These are phyloP conservation scores for Zangia roseola DNA, from an alignment of 768 basidiomycete species.

Conservation along the genomic window DNA sequence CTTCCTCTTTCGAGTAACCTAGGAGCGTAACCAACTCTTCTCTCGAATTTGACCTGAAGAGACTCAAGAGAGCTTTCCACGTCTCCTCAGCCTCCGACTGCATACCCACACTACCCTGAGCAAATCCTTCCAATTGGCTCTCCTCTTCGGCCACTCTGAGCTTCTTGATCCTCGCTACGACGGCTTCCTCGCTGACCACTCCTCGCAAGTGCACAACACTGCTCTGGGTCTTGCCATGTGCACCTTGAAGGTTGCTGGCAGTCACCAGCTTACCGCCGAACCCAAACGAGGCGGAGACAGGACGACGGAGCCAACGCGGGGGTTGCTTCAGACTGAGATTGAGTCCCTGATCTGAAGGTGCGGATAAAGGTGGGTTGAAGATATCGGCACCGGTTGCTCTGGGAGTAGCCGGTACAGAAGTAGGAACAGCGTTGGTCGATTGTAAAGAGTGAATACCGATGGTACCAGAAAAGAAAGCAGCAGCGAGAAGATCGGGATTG, in stretches of 20 bases:
- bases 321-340: slow-evolving; percentile 88
- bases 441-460: slow-evolving; percentile 93
- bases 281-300: slow-evolving; percentile 79
- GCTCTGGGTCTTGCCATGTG: slow-evolving; percentile 80
- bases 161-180: slow-evolving; percentile 72
- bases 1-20: slow-evolving; percentile 89
- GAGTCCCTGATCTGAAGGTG: slow-evolving; percentile 44
- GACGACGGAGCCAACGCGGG: slow-evolving; percentile 94
- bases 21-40: slow-evolving; percentile 88
- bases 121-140: slow-evolving; percentile 60
- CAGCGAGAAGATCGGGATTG: slow-evolving; percentile 83
- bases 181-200: slow-evolving; percentile 69
- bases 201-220: slow-evolving; percentile 76
- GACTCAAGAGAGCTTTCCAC: slow-evolving; percentile 86
- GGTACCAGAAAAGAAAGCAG: slow-evolving; percentile 94
- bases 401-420: slow-evolving; percentile 41
- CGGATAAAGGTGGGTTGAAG: slow-evolving; percentile 58
- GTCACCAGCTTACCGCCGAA: slow-evolving; percentile 88
- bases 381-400: slow-evolving; percentile 67
- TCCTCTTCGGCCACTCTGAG: slow-evolving; percentile 63
- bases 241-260: slow-evolving; percentile 70
- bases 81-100: slow-evolving; percentile 45
- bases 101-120: slow-evolving; percentile 48
- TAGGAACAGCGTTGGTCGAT: slow-evolving; percentile 60
- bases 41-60: slow-evolving; percentile 87